Evolutionary conservation across 129 eudicot genomes (phyloP).

Genomic region (Helichrysum umbraculigerum): DNA sequence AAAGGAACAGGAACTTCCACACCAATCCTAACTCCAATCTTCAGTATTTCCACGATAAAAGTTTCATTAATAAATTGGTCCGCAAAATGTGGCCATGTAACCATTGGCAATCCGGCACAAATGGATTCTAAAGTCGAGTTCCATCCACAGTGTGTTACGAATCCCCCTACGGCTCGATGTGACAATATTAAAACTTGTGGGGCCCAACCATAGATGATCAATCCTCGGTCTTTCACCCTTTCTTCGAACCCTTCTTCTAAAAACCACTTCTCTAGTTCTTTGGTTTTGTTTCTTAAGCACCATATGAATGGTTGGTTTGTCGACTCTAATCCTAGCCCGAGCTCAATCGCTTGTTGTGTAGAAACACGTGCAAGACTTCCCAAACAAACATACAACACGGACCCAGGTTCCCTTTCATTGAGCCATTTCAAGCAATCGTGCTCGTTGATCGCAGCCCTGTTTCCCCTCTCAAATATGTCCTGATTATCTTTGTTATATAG

Average conservation of each 20-base stretch:
- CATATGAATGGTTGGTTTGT: slow-evolving; percentile 52
- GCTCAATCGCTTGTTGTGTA: slow-evolving; percentile 46
- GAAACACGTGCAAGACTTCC: slow-evolving; percentile 50
- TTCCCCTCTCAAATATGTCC: slow-evolving; percentile 49
- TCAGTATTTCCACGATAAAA: slow-evolving; percentile 40
- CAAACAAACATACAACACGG: slow-evolving; percentile 52
- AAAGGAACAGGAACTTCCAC: slow-evolving; percentile 8
- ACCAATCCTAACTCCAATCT: slow-evolving; percentile 35
- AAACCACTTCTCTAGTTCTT: slow-evolving; percentile 41
- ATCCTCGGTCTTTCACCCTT: slow-evolving; percentile 42
- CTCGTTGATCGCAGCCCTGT: slow-evolving; percentile 41
- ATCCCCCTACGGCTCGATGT: slow-evolving; percentile 51
- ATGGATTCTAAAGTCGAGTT: slow-evolving; percentile 58
- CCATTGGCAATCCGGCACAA: slow-evolving; percentile 49
- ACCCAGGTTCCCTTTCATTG: slow-evolving; percentile 28
- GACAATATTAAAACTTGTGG: slow-evolving; percentile 63
- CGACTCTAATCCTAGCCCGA: slow-evolving; percentile 51
- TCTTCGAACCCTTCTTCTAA: slow-evolving; percentile 44
- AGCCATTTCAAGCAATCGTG: slow-evolving; percentile 50
- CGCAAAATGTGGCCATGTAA: slow-evolving; percentile 61
- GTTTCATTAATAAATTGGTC: slow-evolving; percentile 61
- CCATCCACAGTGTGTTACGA: slow-evolving; percentile 76
- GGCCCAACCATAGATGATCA: slow-evolving; percentile 62
- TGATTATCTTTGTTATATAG: slow-evolving; percentile 32
- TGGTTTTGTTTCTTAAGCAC: slow-evolving; percentile 35